Evolutionary conservation across 2,329 filamentous ascomycete species (phyloP).

Genomic region (Amauroascus niger): DNA sequence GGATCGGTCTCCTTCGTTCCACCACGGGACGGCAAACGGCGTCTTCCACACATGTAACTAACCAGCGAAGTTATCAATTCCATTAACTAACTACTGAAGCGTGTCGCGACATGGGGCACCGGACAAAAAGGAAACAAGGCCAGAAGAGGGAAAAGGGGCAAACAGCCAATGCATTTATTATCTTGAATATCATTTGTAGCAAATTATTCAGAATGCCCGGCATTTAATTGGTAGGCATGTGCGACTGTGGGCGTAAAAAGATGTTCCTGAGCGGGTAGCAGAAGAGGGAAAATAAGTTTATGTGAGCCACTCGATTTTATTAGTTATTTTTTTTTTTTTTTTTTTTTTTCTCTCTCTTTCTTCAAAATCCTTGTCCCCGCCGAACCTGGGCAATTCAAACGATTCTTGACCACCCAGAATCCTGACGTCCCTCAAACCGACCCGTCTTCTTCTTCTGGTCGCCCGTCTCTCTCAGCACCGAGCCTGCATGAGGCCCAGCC

Average conservation of each 20-base stretch:
- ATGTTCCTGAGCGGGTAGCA: conserved; percentile 10
- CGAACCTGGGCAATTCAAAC: conserved; percentile 12
- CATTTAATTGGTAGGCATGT: conserved; percentile 1
- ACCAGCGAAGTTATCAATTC: not conserved
- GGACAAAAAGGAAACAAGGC: not conserved
- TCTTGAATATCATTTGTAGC: conserved; percentile 1
- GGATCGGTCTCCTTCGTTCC: not conserved
- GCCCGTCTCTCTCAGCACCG: conserved; percentile 1
- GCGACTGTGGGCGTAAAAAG: not conserved
- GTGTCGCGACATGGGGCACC: conserved; percentile 3
- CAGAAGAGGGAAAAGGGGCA: not conserved
- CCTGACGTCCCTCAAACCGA: conserved; percentile 1
- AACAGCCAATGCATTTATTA: not conserved
- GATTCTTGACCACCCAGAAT: conserved; percentile 5
- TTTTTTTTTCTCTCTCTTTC: no score
- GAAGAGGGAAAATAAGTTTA: conserved; percentile 3
- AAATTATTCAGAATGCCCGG: not conserved
- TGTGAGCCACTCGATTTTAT: conserved; percentile 10
- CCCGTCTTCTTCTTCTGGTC: conserved; percentile 3
- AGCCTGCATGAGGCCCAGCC: conserved; percentile 8
- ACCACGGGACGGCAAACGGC: not conserved
- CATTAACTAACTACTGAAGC: not conserved
- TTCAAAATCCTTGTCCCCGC: conserved; percentile 15
- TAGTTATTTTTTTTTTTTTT: no score
- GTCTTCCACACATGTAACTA: not conserved